phyloP scores from a whole-genome alignment of 2,329 filamentous ascomycete species.

The Fusarium coffeatum region DNA sequence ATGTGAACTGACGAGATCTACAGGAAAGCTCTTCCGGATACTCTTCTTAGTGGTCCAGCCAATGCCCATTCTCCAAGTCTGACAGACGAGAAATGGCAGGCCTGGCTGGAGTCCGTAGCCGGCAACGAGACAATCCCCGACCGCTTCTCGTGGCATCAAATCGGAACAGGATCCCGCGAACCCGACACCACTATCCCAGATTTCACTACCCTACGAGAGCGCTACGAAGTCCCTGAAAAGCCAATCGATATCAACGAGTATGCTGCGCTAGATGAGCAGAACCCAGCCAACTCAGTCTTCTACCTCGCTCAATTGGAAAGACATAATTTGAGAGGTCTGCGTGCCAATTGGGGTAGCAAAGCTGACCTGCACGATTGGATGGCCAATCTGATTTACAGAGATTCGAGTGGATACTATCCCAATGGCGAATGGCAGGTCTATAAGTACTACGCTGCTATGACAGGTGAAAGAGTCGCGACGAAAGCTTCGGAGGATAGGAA shows the following conservation, averaged over 20 bases:
- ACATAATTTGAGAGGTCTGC: background rate
- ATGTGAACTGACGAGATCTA: background rate
- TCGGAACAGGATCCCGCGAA: background rate
- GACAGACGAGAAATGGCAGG: background rate
- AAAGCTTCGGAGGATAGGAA: background rate
- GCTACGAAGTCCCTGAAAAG: background rate
- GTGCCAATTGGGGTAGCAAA: background rate
- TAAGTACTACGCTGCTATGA: background rate
- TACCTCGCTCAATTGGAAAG: background rate
- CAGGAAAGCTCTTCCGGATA: background rate
- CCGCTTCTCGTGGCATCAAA: background rate
- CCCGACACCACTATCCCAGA: background rate
- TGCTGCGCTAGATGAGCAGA: background rate
- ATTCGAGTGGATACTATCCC: background rate
- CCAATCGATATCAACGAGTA: background rate
- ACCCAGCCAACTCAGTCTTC: background rate
- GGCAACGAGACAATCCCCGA: background rate
- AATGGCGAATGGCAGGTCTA: conserved; percentile 3
- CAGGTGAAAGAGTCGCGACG: background rate
- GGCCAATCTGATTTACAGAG: background rate
- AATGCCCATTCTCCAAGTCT: background rate
- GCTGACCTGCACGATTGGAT: background rate
- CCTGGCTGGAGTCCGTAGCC: background rate
- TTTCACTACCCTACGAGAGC: background rate
- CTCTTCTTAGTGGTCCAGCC: background rate